Evolutionary conservation across 768 basidiomycete genomes (phyloP), one percentile per base, ranked within the genome.

Genomic region (Pulveroboletus sp.): DNA sequence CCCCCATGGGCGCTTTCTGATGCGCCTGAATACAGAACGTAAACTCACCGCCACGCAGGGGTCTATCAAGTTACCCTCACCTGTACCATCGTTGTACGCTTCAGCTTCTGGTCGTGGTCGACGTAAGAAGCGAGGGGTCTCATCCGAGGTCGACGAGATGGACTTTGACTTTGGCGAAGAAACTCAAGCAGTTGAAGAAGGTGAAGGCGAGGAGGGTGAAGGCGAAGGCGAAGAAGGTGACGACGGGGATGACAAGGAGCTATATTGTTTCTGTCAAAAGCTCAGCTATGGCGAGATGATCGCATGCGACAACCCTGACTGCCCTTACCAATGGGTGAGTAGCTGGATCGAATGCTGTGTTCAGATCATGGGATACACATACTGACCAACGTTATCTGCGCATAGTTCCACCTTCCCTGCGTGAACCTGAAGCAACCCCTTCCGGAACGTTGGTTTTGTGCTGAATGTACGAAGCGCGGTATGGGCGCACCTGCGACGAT

Each of bases 241-340:
- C n/a, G 77, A 75, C 44, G 76, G 69, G 2, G 80, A 80, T 57
- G 80, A 84, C 64, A 76, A 81, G 60, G 71, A 72, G 46, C 56
- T 81, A 5, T 85, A 85, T 52, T 85, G 83, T 65, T 76, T 76
- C 67, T 85, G 83, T 63, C 77, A 77, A 57, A 78, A 80, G 60
- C 72, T 76, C 55, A 80, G 77, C 43, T 83, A 81, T 57, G 83
- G 83, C 43, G 82, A 80, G 69, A 83, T 83, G 82, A 80, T 83
- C 51, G 82, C 75, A 33, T 83, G 82, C 58, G 81, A 83, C 61
- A 76, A 78, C 57, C 72, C 76, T 30, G 68, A 69, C 27, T 83
- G 81, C 61, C 73, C 67, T 8, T 76, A 71, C 63, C 80, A 83
- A 74, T 83, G 82, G 82, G 82, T 82, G 49, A 71, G 80, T 68